Percentiles rank a stretch among this genome's conserved stretches.
These are phyloP conservation scores for Eucalyptus polyanthemos DNA, from an alignment of 345 rosid species.

Conservation along the genomic window DNA sequence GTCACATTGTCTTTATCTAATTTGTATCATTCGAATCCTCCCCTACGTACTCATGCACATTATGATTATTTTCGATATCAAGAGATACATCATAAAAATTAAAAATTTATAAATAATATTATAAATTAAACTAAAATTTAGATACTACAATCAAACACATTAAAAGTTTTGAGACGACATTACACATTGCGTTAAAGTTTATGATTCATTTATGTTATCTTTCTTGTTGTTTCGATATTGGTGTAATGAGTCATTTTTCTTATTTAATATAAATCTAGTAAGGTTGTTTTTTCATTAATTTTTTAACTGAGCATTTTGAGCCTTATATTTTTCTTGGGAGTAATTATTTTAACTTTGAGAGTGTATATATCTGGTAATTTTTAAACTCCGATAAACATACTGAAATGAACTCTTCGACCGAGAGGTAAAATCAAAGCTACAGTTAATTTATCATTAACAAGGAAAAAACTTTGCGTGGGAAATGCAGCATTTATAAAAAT, in stretches of 20 bases:
- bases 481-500: neutral
- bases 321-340: neutral
- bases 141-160: accelerated
- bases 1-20: neutral
- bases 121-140: no score
- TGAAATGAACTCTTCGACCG: neutral
- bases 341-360: neutral
- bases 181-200: accelerated
- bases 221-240: no score
- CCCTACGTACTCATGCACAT: accelerated
- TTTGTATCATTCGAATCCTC: neutral
- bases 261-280: no score
- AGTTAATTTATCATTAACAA: neutral
- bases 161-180: accelerated
- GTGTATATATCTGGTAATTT: neutral
- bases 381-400: no score
- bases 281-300: no score
- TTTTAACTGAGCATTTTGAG: neutral
- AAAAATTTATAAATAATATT: no score
- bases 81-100: no score
- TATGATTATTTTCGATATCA: neutral
- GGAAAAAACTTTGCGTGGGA: neutral
- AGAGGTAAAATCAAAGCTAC: neutral
- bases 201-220: neutral
- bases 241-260: neutral